A percentile compares a stretch with the other conserved stretches of the same genome.
Evolutionary conservation across 2,329 filamentous ascomycete genomes (phyloP).

Genomic region (Colletotrichum phormii): DNA sequence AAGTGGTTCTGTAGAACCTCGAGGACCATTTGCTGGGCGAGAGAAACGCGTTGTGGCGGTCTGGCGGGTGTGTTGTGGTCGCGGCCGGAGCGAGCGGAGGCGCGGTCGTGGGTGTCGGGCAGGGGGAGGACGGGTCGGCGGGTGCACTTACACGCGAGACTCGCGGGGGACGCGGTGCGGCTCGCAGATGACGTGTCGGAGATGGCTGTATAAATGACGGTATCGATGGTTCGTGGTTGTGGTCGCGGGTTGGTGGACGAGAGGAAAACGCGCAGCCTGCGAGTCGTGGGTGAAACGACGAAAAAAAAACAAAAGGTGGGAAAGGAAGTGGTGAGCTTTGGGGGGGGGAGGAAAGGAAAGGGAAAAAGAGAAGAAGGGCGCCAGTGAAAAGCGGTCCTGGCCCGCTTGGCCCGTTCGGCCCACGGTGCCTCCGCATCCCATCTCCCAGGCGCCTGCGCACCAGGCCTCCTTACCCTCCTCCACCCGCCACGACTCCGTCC

Average conservation of each 20-base stretch:
- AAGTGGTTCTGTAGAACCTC: slow-evolving; percentile 8
- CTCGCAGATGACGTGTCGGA: slow-evolving; percentile 35
- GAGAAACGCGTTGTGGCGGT: slow-evolving; percentile 39
- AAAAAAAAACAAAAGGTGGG: slow-evolving; percentile 43
- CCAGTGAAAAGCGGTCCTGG: slow-evolving; percentile 38
- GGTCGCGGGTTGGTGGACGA: slow-evolving; percentile 20
- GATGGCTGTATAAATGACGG: slow-evolving; percentile 21
- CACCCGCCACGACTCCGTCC: slow-evolving; percentile 47
- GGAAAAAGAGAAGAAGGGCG: slow-evolving; percentile 39
- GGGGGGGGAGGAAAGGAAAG: slow-evolving; percentile 45
- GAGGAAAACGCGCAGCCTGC: slow-evolving; percentile 21
- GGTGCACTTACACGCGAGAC: slow-evolving; percentile 37
- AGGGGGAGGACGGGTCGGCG: slow-evolving; percentile 31
- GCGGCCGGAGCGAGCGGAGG: slow-evolving; percentile 26
- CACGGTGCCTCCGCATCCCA: slow-evolving; percentile 37
- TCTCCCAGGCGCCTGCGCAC: slow-evolving; percentile 35
- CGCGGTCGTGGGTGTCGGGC: slow-evolving; percentile 33
- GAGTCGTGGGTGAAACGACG: slow-evolving; percentile 37
- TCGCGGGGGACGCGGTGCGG: slow-evolving; percentile 34
- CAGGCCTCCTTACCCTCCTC: slow-evolving; percentile 43
- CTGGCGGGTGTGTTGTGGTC: slow-evolving; percentile 25
- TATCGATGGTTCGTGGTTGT: slow-evolving; percentile 30
- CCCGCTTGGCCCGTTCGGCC: slow-evolving; percentile 37
- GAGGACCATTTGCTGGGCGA: slow-evolving; percentile 33
- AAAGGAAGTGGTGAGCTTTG: slow-evolving; percentile 41